Evolutionary conservation across 2,329 filamentous ascomycete species (phyloP), one percentile per base, ranked within the genome.

Genomic region (Mycosphaerella sp.): DNA sequence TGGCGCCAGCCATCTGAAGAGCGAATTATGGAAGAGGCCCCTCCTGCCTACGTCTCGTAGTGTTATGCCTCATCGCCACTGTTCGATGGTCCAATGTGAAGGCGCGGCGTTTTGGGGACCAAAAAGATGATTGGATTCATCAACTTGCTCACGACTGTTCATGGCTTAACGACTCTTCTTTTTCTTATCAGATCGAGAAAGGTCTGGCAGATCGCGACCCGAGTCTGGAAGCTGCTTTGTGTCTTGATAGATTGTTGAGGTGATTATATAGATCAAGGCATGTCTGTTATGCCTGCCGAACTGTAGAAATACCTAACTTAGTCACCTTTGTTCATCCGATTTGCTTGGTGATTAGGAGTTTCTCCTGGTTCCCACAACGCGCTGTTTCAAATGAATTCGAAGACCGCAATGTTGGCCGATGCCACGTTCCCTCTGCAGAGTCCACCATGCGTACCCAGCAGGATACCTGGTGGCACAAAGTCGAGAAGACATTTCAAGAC

Each of bases 41-140:
- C 69, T 44, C 69, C 69, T 26, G 68, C 69, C 23, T 71, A 71
- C 60, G 68, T 66, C 36, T 67, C 65, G 26, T 38, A 14, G 23
- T 48, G 45, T 44, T 17, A 36, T 21, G 38, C 43, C 26, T 21
- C 26, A 29, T 7, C 26, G 26, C 26, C n/a, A 14, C 21, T 48
- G 23, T 42, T 17, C 36, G 17, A 47, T 43, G 44, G 21, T 48
- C 10, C 26, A 8, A 11, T 31, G 14, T 36, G 32, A 32, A 36
- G 48, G 51, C 51, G 44, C 26, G 44, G 51, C 45, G 51, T 53
- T 48, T 31, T 34, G 51, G 21, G 36, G 7, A 29, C 32, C 3
- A 11, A 7, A 29, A 23, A 51, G 39, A 45, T 26, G 31, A 34
- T 14, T 51, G 41, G 31, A 38, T 23, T 42, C 9, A 14, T 42